Base-by-base conservation (phyloP, 352 stramenopile genomes). In the Globisporangium radiosum region DNA sequence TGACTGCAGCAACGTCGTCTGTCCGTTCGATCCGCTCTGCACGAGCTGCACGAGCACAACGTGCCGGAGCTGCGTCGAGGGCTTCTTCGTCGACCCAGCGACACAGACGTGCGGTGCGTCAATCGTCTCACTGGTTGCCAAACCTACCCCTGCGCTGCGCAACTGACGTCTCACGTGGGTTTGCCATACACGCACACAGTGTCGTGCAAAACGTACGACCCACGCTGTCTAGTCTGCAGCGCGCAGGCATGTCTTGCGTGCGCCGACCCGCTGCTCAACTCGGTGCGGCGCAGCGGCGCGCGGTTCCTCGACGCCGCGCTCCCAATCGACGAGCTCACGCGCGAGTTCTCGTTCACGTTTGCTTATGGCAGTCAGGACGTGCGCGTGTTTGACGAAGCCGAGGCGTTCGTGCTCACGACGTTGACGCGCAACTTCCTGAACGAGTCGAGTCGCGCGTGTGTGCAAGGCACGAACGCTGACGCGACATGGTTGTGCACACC, bases 351-450 rank as follows among this genome's bases (percentile, higher is more conserved):
- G 37, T 85, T 92, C 55, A 78, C 66, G 11, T 88, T 97, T 47
- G 85, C 90, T 39, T 98, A 97, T 69, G 92, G 90, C 11, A 97
- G 86, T 40, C 85, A 96, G 59, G 74, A 93, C 50, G 74, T 81
- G 9, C 75, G 87, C 40, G 78, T 88, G 43, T 98, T 98, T 75
- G 94, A 97, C 68, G 92, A 98, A 59, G 90, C 88, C 11, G 95
- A 98, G 60, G 53, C 75, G 4, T 97, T 78, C 82, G 70, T 76
- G 59, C 47, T 86, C 70, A 48, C 13, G 39, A 47, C 57, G 42
- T 63, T 53, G 33, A 50, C 47, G 1, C 19, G 36, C 10, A 64
- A 33, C 4, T 57, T 58, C 17, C 64, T 90, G 7, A 92, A 92
- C 59, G 74, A 92, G 14, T 71, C 52, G 4, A 88, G 67, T 36